A percentile compares a stretch with the other conserved stretches of the same genome.
These are phyloP conservation scores for Pythium grandisporangium DNA, from an alignment of 352 stramenopile genomes.

Conservation along the genomic window DNA sequence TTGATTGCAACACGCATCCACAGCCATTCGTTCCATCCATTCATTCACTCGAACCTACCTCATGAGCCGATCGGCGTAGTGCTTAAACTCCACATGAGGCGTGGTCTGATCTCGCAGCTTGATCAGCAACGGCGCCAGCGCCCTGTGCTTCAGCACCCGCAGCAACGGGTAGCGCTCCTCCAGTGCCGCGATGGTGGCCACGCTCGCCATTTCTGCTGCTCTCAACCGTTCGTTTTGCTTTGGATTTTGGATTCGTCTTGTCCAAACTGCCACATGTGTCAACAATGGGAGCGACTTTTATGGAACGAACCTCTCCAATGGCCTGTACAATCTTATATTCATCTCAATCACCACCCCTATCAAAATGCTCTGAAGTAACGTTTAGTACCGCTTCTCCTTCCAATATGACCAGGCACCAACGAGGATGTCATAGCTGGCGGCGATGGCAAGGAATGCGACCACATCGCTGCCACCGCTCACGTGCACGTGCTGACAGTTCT, in stretches of 20 bases:
- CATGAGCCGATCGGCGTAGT: constrained; percentile 76
- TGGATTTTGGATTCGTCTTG: too few relatives aligned
- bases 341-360: not conserved
- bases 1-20: not conserved
- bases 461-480: constrained; percentile 69
- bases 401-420: constrained; percentile 58
- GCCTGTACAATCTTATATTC: constrained; percentile 19
- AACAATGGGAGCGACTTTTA: too few relatives aligned
- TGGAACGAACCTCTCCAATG: too few relatives aligned
- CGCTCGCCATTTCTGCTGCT: constrained; percentile 42
- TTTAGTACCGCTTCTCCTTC: constrained; percentile 68
- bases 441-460: constrained; percentile 55
- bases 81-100: constrained; percentile 67
- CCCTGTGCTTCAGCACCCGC: constrained; percentile 52
- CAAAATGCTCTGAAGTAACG: too few relatives aligned
- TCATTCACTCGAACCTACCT: constrained; percentile 16
- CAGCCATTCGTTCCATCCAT: not conserved
- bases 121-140: constrained; percentile 52
- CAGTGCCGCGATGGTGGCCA: constrained; percentile 29
- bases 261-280: too few relatives aligned
- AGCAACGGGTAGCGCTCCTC: constrained; percentile 58
- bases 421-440: constrained; percentile 73
- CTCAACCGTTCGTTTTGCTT: too few relatives aligned
- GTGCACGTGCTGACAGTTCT: constrained; percentile 67
- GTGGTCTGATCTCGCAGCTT: constrained; percentile 66